These are phyloP conservation scores for Septoria petroselini DNA, from an alignment of 2,329 filamentous ascomycete genomes.

Conservation along the genomic window DNA sequence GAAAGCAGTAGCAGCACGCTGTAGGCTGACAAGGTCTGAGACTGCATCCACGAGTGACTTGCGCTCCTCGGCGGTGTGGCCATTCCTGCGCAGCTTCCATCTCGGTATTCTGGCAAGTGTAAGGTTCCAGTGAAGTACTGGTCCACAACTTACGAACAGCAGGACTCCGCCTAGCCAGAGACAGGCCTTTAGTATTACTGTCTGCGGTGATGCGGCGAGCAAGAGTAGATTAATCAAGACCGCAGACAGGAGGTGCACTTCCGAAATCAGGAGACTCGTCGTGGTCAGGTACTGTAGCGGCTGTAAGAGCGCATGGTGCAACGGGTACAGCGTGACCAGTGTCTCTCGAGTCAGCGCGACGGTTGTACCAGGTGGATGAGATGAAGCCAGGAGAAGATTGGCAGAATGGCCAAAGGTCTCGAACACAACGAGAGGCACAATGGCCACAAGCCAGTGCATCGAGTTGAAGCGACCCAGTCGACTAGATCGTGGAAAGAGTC, in stretches of 20 bases:
- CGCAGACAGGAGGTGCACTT: conserved; percentile 81
- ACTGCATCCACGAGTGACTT: conserved; percentile 46
- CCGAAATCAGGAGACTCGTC: conserved; percentile 80
- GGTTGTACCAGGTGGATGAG: conserved; percentile 25
- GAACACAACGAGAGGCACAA: conserved; percentile 62
- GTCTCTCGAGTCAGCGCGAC: conserved; percentile 51
- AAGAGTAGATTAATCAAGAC: conserved; percentile 78
- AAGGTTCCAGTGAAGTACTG: conserved; percentile 78
- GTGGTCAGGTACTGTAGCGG: conserved; percentile 78
- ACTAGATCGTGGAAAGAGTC: conserved; percentile 65
- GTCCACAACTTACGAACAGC: conserved; percentile 68
- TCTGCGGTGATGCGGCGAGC: conserved; percentile 63
- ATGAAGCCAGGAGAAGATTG: conserved; percentile 29
- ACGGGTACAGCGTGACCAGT: conserved; percentile 68
- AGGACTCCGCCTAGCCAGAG: conserved; percentile 65
- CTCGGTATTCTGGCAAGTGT: conserved; percentile 81
- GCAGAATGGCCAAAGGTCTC: conserved; percentile 40
- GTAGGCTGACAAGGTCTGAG: conserved; percentile 39
- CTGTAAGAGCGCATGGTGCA: conserved; percentile 73
- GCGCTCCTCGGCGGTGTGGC: conserved; percentile 43
- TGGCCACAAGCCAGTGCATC: conserved; percentile 76
- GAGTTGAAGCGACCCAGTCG: conserved; percentile 58
- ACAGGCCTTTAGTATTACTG: conserved; percentile 43
- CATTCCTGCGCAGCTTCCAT: conserved; percentile 74
- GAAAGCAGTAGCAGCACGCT: conserved; percentile 31